Evolutionary conservation across 768 basidiomycete species (phyloP).

Genomic region (Lactifluus echinatus): DNA sequence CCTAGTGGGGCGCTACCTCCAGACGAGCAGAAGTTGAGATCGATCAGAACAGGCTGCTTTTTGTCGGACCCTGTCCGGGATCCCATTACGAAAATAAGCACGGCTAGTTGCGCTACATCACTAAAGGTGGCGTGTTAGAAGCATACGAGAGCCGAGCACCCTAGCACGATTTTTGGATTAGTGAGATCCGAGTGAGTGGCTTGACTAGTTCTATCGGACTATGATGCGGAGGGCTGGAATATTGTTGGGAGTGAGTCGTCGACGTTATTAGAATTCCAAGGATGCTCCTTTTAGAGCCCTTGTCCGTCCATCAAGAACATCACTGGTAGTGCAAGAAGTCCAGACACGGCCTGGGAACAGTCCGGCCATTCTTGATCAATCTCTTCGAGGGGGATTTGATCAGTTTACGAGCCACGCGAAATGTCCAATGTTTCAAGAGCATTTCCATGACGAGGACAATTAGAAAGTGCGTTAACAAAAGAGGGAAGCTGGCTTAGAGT

Average conservation of each 20-base stretch:
- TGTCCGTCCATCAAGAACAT: background rate
- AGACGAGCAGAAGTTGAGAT: background rate
- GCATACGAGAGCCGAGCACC: background rate
- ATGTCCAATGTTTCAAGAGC: background rate
- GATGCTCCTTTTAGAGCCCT: background rate
- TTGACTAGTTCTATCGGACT: too few species aligned
- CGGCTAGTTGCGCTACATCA: background rate
- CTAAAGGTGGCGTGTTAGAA: background rate
- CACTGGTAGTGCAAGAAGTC: too few species aligned
- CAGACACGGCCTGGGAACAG: too few species aligned
- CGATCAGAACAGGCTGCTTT: background rate
- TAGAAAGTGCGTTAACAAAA: too few species aligned
- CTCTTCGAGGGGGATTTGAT: background rate
- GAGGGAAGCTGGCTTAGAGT: too few species aligned
- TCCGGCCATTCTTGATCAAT: too few species aligned
- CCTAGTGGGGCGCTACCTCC: background rate
- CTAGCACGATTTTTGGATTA: background rate
- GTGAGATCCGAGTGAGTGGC: background rate
- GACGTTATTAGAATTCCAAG: background rate
- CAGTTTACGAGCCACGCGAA: background rate
- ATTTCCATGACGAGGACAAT: too few species aligned
- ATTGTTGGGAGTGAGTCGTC: too few species aligned
- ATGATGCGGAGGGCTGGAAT: too few species aligned
- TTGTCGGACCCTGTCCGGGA: background rate
- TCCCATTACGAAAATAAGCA: background rate